Conservation (phyloP, 805 yeast species). For the Yamadazyma akitaensis region DNA sequence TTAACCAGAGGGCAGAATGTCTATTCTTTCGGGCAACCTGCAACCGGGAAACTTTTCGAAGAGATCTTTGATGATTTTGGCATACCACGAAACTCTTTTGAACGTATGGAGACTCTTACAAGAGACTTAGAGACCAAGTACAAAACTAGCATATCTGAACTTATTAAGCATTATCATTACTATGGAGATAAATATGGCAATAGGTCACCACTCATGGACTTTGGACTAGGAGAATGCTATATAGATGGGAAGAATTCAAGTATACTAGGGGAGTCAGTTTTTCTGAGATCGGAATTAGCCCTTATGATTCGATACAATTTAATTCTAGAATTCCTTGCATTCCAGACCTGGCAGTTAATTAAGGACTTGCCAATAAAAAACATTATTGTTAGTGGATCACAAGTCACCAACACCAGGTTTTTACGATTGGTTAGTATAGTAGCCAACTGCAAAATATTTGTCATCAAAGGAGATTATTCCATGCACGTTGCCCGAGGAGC, state of each 20-base stretch:
- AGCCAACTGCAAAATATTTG: constrained; percentile 4
- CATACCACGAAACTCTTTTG: constrained; percentile 10
- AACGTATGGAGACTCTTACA: constrained; percentile 21
- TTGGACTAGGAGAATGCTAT: constrained; percentile 45
- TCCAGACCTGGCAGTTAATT: constrained; percentile 44
- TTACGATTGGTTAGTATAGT: constrained; percentile 15
- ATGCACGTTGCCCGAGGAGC: constrained; percentile 14
- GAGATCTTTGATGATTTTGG: constrained; percentile 37
- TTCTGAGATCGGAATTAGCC: constrained; percentile 28
- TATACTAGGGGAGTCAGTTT: constrained; percentile 13
- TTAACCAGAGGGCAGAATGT: constrained; percentile 14
- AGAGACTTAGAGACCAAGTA: constrained; percentile 17
- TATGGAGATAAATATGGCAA: constrained; percentile 60
- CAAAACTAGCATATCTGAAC: constrained; percentile 16
- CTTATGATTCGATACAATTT: constrained; percentile 43
- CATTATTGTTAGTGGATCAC: constrained; percentile 52
- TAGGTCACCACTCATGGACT: constrained; percentile 53
- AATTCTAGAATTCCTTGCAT: constrained; percentile 48
- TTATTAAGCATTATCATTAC: constrained; percentile 37
- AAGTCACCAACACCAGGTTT: constrained; percentile 45
- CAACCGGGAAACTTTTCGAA: constrained; percentile 53
- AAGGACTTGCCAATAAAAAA: constrained; percentile 23
- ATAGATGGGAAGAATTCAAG: constrained; percentile 42
- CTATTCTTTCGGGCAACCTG: constrained; percentile 57
- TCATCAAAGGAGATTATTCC: constrained; percentile 6